A percentile compares a stretch with the other conserved stretches of the same genome.
These are phyloP conservation scores for Cercospora canescens DNA, from an alignment of 2,329 filamentous ascomycete genomes.

Conservation along the genomic window DNA sequence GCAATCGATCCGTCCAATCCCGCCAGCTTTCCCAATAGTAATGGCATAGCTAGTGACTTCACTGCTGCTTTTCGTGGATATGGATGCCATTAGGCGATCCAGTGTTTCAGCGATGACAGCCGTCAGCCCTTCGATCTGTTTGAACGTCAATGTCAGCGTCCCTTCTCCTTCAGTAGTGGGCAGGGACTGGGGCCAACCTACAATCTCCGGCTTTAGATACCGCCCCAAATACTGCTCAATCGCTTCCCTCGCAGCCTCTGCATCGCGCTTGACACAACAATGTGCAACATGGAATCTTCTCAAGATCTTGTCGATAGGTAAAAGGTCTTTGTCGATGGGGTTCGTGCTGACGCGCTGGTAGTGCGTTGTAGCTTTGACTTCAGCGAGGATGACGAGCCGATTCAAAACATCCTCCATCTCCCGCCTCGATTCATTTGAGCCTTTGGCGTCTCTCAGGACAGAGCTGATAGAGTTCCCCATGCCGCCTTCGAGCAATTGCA, in stretches of 20 bases:
- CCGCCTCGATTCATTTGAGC: background rate
- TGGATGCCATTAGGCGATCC: background rate
- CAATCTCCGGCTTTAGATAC: constrained; percentile 7
- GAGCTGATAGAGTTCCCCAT: constrained; percentile 10
- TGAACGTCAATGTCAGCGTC: background rate
- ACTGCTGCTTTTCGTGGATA: constrained; percentile 12
- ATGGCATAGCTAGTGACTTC: constrained; percentile 16
- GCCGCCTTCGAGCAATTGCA: background rate
- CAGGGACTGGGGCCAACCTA: background rate
- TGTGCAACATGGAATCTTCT: constrained; percentile 13
- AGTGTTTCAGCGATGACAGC: background rate
- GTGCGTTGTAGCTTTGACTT: constrained; percentile 12
- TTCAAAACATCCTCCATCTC: constrained; percentile 16
- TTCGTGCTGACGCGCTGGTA: constrained; percentile 1
- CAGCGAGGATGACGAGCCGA: constrained; percentile 2
- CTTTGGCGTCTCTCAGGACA: background rate
- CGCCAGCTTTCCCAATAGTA: constrained; percentile 8
- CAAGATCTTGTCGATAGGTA: constrained; percentile 13
- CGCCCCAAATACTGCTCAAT: constrained; percentile 10
- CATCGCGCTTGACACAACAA: constrained; percentile 10
- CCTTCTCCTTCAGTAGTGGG: too few relatives aligned
- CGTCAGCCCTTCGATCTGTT: constrained; percentile 14
- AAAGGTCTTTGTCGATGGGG: constrained; percentile 8
- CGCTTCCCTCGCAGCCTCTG: background rate
- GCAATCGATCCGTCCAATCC: constrained; percentile 15